Base-by-base conservation (phyloP, 2,329 filamentous ascomycete species). In the Fusarium sp. region DNA sequence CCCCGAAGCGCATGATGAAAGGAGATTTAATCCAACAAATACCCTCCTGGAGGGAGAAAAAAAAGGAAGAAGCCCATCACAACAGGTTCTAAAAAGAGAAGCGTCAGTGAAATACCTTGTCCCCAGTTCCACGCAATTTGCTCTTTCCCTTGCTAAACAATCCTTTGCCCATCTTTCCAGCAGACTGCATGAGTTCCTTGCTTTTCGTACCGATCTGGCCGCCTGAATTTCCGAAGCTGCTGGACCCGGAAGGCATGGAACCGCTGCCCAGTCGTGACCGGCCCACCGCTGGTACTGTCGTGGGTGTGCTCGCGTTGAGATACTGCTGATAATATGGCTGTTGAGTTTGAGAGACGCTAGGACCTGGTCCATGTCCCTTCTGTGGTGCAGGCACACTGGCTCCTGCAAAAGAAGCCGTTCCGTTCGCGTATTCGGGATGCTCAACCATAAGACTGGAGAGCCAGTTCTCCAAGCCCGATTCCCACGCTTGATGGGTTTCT, bases 81-180 rank as follows among this genome's bases (percentile, higher is more conserved):
- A 72, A 48, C 73, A 72, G 70, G 71, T 71, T 69, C 71, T 74
- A 74, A 59, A 75, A 76, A 71, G 79, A 76, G 75, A 75, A 78
- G 73, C 71, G 77, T 87, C 83, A 90, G 82, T 89, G 86, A 89
- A 93, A 93, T 92, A 94, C 92, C 92, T 96, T 96, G 80, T 96
- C 92, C 76, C 89, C 88, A 68, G 87, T 87, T 76, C 85, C 87
- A 66, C 86, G 83, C 78, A 97, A 89, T 79, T 93, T 95, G 81
- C 87, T 95, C 81, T 92, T 95, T 71, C 94, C 93, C 82, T 97
- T 97, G 70, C 92, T 93, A 78, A 97, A 90, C 68, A 97, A 80
- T 52, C 94, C 95, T 82, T 97, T 97, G 48, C 94, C 94, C 60
- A 93, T 93, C 76, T 93, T 94, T 53, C 93, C 93, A 55, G 94